phyloP scores from a whole-genome alignment of 345 rosid genomes.

The Populus nigra region DNA sequence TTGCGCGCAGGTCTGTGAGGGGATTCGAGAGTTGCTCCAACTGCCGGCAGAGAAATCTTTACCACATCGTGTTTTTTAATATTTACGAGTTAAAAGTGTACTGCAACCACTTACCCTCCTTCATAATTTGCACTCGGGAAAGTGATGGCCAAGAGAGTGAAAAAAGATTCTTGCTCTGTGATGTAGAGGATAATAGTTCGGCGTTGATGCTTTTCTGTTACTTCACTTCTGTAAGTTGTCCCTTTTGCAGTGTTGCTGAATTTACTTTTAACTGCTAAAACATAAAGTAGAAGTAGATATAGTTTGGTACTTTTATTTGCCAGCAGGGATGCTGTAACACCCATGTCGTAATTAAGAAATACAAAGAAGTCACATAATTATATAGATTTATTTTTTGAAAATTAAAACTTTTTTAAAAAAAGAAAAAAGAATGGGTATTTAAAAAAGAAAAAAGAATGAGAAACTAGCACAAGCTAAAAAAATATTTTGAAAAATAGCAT shows the following conservation, averaged over 20 bases:
- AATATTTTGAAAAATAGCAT: no score
- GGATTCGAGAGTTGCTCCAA: slow-evolving; percentile 43
- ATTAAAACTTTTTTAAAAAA: no score
- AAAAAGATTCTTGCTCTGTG: no score
- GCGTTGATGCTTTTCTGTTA: not conserved
- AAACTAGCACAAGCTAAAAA: no score
- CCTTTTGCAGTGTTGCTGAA: not conserved
- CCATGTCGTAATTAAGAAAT: not conserved
- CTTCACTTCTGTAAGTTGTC: not conserved
- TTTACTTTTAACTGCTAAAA: not conserved
- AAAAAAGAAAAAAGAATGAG: no score
- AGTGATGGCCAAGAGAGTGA: not conserved
- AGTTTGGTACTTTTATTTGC: not conserved
- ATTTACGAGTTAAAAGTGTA: not conserved
- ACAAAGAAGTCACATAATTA: not conserved
- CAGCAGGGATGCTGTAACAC: not conserved
- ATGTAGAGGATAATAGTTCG: not conserved
- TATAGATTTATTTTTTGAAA: no score
- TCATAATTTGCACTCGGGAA: not conserved
- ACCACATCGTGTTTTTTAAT: slow-evolving; percentile 27
- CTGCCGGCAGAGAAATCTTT: slow-evolving; percentile 31
- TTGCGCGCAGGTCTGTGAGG: slow-evolving; percentile 40
- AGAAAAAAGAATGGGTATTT: no score
- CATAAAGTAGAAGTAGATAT: no score
- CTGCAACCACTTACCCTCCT: not conserved